These are phyloP conservation scores for Phytophthora kernoviae DNA, from an alignment of 352 stramenopile species.

Conservation along the genomic window DNA sequence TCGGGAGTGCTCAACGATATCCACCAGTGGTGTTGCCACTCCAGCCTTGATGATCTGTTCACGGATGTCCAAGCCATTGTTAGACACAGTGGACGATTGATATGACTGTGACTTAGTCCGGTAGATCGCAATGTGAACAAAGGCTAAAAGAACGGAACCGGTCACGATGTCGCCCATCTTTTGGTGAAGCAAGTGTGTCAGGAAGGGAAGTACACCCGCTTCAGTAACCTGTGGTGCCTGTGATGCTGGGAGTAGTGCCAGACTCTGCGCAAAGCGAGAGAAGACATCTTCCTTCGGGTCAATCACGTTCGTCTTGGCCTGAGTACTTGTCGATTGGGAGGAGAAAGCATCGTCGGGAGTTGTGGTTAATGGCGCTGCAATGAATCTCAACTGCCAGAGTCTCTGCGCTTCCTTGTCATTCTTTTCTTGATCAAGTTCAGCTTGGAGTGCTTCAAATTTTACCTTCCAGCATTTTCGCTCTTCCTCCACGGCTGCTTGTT, in stretches of 20 bases:
- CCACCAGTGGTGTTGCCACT: slow-evolving; percentile 46
- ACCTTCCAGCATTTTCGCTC: slow-evolving; percentile 54
- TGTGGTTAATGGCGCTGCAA: background rate
- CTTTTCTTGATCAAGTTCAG: slow-evolving; percentile 59
- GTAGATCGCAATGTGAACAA: slow-evolving; percentile 71
- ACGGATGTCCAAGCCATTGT: slow-evolving; percentile 26
- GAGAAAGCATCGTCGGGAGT: slow-evolving; percentile 5
- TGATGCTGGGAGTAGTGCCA: slow-evolving; percentile 62
- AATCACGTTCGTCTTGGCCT: slow-evolving; percentile 11
- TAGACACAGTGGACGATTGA: background rate
- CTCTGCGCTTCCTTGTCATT: slow-evolving; percentile 78
- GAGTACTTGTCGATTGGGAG: slow-evolving; percentile 1
- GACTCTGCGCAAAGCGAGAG: slow-evolving; percentile 71
- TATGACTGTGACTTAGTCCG: slow-evolving; percentile 26
- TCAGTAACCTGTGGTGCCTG: slow-evolving; percentile 50
- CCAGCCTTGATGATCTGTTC: slow-evolving; percentile 76
- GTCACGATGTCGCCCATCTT: slow-evolving; percentile 63
- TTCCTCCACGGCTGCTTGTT: slow-evolving; percentile 53
- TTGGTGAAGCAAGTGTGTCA: slow-evolving; percentile 58
- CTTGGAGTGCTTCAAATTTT: slow-evolving; percentile 43
- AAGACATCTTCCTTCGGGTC: slow-evolving; percentile 61
- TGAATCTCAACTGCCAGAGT: slow-evolving; percentile 60
- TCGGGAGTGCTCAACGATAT: slow-evolving; percentile 45
- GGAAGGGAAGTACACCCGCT: slow-evolving; percentile 64
- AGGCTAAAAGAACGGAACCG: slow-evolving; percentile 68